Evolutionary conservation across 129 eudicot species (phyloP), one percentile per base, ranked within the genome.

Genomic region (Heracleum sosnowskyi): DNA sequence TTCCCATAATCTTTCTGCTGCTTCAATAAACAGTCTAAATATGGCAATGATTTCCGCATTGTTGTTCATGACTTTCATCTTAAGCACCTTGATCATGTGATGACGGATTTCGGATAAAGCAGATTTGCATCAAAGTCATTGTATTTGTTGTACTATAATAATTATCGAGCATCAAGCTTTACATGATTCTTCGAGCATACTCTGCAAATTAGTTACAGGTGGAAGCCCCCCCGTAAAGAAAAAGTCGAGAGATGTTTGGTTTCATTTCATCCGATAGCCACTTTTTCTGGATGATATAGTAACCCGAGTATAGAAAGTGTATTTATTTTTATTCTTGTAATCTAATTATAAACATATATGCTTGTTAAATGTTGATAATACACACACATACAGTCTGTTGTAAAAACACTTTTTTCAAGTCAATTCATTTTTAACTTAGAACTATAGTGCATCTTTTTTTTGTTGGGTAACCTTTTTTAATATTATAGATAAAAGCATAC

Each of bases 1-100:
- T 28, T 85, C 98, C 66, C 96, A 95, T 62, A n/a, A 87, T 77
- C 22, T 95, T 9, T 91, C 98, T 34, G 76, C 83, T 60, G 82
- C 90, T 39, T 41, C 76, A 73, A 0, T 2, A 5, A 73, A 64
- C 70, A 47, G 68, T 78, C 77, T 64, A 11, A 77, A 15, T 24
- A 28, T 49, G 26, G 73, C 79, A n/a, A 68, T 64, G 47, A 60
- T 69, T 44, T 66, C 74, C 44, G 51, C 78, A 49, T 74, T 76
- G 72, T 74, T 79, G 82, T 49, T 87, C 53, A 76, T 81, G 77
- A 80, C 78, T 29, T 60, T 60, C 33, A 47, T 63, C 78, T 69
- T 84, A 31, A 46, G 77, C 73, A 64, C 57, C 77, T 82, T 82
- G 72, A 26, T 60, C 15, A 66, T 66, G 24, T 66, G 39, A 66